phyloP scores from a whole-genome alignment of 805 yeast genomes.

The Saccharomyces kudriavzevii region DNA sequence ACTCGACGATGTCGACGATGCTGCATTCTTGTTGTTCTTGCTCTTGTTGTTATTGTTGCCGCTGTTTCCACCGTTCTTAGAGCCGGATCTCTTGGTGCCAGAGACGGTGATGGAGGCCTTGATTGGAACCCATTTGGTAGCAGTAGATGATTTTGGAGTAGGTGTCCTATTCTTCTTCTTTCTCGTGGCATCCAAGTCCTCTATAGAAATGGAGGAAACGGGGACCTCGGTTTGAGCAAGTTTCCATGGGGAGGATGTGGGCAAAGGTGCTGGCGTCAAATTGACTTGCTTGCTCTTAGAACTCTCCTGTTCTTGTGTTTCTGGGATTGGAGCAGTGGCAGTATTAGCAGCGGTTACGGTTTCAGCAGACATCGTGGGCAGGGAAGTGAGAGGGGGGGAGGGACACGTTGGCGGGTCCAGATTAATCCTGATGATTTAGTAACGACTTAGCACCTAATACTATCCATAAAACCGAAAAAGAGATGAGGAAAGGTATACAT shows the following conservation, averaged over 20 bases:
- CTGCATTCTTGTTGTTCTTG: conserved; percentile 6
- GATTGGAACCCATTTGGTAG: conserved; percentile 63
- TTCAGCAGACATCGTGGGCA: conserved; percentile 1
- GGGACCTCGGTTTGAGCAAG: conserved; percentile 20
- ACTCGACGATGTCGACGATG: not conserved
- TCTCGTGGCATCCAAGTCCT: conserved; percentile 12
- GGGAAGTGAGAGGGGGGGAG: not conserved
- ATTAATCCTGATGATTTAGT: not conserved
- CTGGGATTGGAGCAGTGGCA: conserved; percentile 1
- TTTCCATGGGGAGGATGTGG: conserved; percentile 30
- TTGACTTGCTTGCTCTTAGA: conserved; percentile 9
- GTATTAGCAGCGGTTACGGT: not conserved
- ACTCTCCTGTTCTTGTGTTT: conserved; percentile 8
- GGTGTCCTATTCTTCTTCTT: conserved; percentile 14
- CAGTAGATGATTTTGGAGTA: conserved; percentile 12
- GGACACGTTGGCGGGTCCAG: not conserved
- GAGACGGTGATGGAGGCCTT: conserved; percentile 46
- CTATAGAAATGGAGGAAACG: conserved; percentile 17
- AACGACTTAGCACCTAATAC: not conserved
- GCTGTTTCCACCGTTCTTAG: conserved; percentile 10
- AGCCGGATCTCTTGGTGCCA: conserved; percentile 12
- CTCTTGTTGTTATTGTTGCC: conserved; percentile 7
- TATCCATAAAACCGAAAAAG: not conserved
- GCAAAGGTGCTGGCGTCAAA: conserved; percentile 31
- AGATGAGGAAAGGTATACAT: not conserved